These are phyloP conservation scores for Saccharomycopsis javanensis DNA, from an alignment of 805 yeast species.

Conservation along the genomic window DNA sequence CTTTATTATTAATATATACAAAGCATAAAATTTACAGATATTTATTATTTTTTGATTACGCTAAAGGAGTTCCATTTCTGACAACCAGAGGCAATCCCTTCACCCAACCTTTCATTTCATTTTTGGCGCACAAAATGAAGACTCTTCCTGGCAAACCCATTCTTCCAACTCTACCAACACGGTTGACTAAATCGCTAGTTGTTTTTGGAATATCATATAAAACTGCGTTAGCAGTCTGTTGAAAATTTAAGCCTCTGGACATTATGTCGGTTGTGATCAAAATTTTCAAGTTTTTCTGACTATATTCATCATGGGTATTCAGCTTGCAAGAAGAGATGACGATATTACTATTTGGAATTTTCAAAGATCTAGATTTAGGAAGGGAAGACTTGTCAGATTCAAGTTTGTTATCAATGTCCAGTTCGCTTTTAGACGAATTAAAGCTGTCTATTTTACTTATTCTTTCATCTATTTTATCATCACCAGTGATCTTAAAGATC, in stretches of 20 bases:
- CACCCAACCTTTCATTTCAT: slow-evolving; percentile 67
- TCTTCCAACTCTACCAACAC: slow-evolving; percentile 92
- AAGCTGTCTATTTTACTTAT: slow-evolving; percentile 20
- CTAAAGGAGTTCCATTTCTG: slow-evolving; percentile 28
- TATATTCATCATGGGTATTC: neutral
- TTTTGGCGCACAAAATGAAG: slow-evolving; percentile 61
- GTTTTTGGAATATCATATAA: slow-evolving; percentile 79
- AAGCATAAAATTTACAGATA: too few relatives aligned
- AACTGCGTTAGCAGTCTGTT: slow-evolving; percentile 69
- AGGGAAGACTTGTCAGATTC: neutral
- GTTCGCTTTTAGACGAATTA: slow-evolving; percentile 8
- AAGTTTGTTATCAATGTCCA: neutral
- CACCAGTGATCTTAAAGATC: slow-evolving; percentile 59
- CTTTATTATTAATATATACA: neutral
- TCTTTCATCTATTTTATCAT: slow-evolving; percentile 53
- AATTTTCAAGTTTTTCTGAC: slow-evolving; percentile 39
- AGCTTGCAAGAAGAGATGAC: neutral
- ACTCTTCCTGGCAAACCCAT: slow-evolving; percentile 86
- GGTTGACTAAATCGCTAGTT: slow-evolving; percentile 77
- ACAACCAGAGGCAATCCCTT: slow-evolving; percentile 68
- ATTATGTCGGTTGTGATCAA: slow-evolving; percentile 81
- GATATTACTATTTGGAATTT: slow-evolving; percentile 13
- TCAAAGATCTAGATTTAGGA: neutral
- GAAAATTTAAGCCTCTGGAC: slow-evolving; percentile 85
- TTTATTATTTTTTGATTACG: slow-evolving; percentile 4